Evolutionary conservation across 495 filamentous ascomycete genomes (phyloP).

Genomic region (Hypoxylon trugodes): DNA sequence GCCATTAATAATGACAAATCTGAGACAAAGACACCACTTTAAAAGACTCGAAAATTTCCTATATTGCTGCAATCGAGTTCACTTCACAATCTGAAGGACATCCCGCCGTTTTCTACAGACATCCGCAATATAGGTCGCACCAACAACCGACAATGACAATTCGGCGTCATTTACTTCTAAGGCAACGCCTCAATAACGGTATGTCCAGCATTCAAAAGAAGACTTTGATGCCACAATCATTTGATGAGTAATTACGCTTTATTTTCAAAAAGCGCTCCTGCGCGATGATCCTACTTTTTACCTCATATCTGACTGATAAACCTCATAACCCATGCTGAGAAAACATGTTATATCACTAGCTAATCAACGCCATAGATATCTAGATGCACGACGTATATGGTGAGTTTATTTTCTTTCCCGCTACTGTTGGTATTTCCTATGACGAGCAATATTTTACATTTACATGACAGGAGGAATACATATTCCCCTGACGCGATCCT

Average conservation of each 20-base stretch:
- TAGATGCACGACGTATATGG: background rate
- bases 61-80: background rate
- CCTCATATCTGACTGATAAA: background rate
- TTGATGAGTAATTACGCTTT: background rate
- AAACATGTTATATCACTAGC: background rate
- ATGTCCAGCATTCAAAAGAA: too few species aligned
- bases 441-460: conserved; percentile 3
- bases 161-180: too few species aligned
- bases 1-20: too few species aligned
- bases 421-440: background rate
- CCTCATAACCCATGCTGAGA: background rate
- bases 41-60: background rate
- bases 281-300: background rate
- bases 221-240: too few species aligned
- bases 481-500: background rate
- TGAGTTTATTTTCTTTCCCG: background rate
- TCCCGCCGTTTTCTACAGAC: too few species aligned
- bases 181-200: too few species aligned
- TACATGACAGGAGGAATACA: background rate
- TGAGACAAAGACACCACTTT: too few species aligned
- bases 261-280: background rate
- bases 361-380: background rate
- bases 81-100: background rate
- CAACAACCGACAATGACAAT: too few species aligned
- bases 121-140: too few species aligned